phyloP scores from a whole-genome alignment of 2,329 filamentous ascomycete species.

The Aspergillus sp. region DNA sequence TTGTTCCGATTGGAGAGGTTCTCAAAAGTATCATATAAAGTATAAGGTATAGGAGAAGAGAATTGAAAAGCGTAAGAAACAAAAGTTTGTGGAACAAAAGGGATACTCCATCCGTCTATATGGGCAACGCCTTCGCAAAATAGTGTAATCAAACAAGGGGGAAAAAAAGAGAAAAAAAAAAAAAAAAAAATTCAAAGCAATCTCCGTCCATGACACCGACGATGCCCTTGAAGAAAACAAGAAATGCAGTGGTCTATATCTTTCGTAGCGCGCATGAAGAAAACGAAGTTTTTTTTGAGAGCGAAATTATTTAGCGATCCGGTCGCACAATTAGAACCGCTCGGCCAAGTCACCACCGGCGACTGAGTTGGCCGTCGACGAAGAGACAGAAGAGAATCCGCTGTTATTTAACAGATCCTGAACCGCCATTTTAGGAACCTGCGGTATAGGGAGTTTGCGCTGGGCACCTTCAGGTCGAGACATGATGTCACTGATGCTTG shows the following conservation, averaged over 20 bases:
- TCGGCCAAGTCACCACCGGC: constrained; percentile 70
- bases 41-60: constrained; percentile 20
- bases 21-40: constrained; percentile 11
- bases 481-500: constrained; percentile 90
- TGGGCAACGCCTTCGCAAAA: constrained; percentile 24
- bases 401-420: constrained; percentile 75
- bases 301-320: constrained; percentile 3
- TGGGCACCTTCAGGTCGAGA: constrained; percentile 82
- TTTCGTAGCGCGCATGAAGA: constrained; percentile 39
- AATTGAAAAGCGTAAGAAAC: constrained; percentile 18
- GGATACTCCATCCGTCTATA: constrained; percentile 30
- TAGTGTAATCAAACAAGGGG: constrained; percentile 15
- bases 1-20: constrained; percentile 15
- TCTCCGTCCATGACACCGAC: constrained; percentile 33
- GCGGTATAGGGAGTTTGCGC: constrained; percentile 86
- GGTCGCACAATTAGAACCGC: constrained; percentile 40
- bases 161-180: not conserved
- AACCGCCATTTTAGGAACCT: constrained; percentile 82
- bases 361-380: constrained; percentile 74
- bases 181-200: constrained; percentile 12
- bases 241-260: constrained; percentile 44
- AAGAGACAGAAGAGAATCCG: constrained; percentile 71
- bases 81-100: constrained; percentile 14
- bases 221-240: constrained; percentile 36
- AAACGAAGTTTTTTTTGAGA: constrained; percentile 18